Conservation (phyloP, 768 basidiomycete species). For the Lactifluus volemus region DNA sequence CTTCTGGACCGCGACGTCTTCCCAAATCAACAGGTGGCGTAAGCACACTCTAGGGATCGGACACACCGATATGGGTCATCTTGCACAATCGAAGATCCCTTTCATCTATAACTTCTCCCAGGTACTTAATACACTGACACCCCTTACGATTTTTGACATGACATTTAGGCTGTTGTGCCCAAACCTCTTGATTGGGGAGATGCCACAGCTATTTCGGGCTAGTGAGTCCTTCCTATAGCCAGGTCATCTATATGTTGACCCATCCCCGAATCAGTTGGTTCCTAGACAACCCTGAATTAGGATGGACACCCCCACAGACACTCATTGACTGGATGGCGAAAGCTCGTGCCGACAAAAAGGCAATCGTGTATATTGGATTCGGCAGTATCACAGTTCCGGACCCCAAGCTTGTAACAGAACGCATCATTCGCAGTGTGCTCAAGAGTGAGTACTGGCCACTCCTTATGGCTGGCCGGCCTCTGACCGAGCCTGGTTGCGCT, state of each 20-base stretch:
- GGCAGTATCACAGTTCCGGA: conserved; percentile 60
- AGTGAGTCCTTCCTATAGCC: conserved; percentile 29
- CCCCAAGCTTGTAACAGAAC: conserved; percentile 43
- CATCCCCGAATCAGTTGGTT: conserved; percentile 44
- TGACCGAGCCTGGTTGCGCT: conserved; percentile 2
- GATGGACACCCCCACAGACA: conserved; percentile 45
- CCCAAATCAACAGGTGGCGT: conserved; percentile 60
- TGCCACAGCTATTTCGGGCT: conserved; percentile 44
- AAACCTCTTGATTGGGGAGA: conserved; percentile 65
- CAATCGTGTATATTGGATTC: conserved; percentile 65
- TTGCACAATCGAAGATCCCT: conserved; percentile 48
- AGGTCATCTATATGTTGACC: neutral
- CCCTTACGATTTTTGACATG: neutral
- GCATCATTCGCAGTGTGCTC: conserved; percentile 51
- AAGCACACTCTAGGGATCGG: conserved; percentile 39
- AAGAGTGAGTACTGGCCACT: conserved; percentile 36
- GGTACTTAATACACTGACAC: conserved; percentile 21
- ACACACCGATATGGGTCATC: conserved; percentile 50
- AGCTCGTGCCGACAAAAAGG: conserved; percentile 45
- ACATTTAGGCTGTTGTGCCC: conserved; percentile 45
- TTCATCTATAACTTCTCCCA: conserved; percentile 62
- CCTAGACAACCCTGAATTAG: conserved; percentile 50
- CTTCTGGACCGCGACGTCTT: conserved; percentile 57
- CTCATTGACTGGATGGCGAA: conserved; percentile 48
- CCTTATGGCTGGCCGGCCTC: neutral